Evolutionary conservation across 495 filamentous ascomycete species (phyloP).

Genomic region (Cudoniella acicularis): DNA sequence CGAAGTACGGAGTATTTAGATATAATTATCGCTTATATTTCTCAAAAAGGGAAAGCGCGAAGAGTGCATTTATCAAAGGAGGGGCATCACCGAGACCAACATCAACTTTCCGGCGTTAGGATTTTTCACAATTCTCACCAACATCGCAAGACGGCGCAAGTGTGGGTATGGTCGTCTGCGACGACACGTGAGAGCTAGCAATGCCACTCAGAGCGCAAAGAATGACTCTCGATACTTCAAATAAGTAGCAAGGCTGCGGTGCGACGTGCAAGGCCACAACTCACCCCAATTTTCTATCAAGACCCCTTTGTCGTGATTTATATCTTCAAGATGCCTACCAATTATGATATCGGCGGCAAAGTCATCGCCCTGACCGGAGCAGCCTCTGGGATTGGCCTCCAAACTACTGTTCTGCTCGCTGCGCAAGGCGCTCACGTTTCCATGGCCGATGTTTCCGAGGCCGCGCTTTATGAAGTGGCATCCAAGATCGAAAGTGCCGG

Average conservation of each 20-base stretch:
- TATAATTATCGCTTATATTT: background rate
- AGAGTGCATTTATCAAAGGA: background rate
- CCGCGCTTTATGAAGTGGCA: slow-evolving; percentile 32
- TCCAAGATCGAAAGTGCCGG: slow-evolving; percentile 10
- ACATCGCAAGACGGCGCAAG: background rate
- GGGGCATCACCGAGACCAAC: background rate
- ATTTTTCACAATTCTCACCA: background rate
- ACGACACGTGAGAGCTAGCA: background rate
- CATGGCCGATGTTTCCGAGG: slow-evolving; percentile 45
- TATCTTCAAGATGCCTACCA: background rate
- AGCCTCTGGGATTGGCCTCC: slow-evolving; percentile 52
- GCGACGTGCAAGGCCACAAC: too few relatives aligned
- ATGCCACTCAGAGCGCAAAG: background rate
- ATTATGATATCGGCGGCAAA: slow-evolving; percentile 27
- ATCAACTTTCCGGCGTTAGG: background rate
- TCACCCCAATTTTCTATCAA: too few relatives aligned
- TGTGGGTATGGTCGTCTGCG: background rate
- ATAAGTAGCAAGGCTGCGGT: background rate
- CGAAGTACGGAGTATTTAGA: too few relatives aligned
- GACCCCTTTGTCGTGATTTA: background rate
- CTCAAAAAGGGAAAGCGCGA: background rate
- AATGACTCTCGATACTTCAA: too few relatives aligned
- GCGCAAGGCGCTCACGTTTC: slow-evolving; percentile 46
- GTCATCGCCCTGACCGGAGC: slow-evolving; percentile 53
- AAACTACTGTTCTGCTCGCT: slow-evolving; percentile 48